phyloP scores from a whole-genome alignment of 2,329 filamentous ascomycete genomes.

The Colletotrichum noveboracense region DNA sequence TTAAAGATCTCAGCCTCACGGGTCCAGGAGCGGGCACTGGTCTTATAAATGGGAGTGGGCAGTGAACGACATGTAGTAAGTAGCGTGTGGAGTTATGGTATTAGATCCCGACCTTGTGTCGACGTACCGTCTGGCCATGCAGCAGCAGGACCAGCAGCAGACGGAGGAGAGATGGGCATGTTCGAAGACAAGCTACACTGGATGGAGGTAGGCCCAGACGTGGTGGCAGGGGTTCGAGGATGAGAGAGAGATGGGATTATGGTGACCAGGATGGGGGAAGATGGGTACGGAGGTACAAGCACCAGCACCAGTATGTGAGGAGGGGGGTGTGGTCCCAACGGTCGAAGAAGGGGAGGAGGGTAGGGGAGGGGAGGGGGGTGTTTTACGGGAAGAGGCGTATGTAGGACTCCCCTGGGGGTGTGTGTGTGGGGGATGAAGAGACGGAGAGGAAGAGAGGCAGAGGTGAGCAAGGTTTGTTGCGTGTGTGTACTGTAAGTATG shows the following conservation, averaged over 20 bases:
- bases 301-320: constrained; percentile 8
- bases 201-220: constrained; percentile 14
- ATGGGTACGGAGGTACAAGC: constrained; percentile 8
- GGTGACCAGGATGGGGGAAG: constrained; percentile 10
- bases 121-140: constrained; percentile 8
- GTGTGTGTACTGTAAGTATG: neutral
- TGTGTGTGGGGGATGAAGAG: neutral
- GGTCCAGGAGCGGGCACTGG: constrained; percentile 21
- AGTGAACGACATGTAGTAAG: constrained; percentile 13
- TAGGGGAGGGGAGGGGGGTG: neutral
- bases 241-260: constrained; percentile 11
- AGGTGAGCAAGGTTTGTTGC: neutral
- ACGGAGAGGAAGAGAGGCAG: neutral
- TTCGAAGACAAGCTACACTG: constrained; percentile 21
- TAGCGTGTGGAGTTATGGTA: constrained; percentile 9
- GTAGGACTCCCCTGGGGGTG: neutral
- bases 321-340: constrained; percentile 5
- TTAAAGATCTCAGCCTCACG: constrained; percentile 25
- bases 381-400: neutral
- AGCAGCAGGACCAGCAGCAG: neutral
- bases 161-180: constrained; percentile 14
- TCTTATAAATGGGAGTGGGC: constrained; percentile 25
- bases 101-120: constrained; percentile 12
- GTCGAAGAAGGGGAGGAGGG: neutral
- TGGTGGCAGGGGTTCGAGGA: constrained; percentile 15